Base-by-base conservation (phyloP, 257 asterid genomes). In the Catharanthus roseus region DNA sequence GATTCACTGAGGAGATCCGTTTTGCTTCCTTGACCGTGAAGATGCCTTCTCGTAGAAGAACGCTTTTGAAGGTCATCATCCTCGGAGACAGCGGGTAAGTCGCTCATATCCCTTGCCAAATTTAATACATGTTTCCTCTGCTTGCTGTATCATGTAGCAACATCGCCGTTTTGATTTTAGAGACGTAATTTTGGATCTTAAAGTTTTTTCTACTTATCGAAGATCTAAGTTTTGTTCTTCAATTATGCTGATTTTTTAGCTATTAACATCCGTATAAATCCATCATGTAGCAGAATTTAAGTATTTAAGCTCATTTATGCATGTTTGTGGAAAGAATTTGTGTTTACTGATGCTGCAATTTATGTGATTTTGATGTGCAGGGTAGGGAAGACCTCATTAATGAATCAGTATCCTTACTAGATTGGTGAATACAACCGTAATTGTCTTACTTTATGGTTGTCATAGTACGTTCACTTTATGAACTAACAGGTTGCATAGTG, bases 11-110 rank as follows among this genome's bases (percentile, higher is more conserved):
- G n/a, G n/a, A 49, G 77, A 81, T 81, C 85, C 70, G 75, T 71
- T 75, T 70, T 34, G 47, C 7, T 34, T 34, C 67, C 5, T 61
- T 33, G 33, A 61, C 23, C 21, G 65, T 55, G 23, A 77, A 69
- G 82, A 93, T 93, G 98, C 86, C 98, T 70, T 90, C 96, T 18
- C 95, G 98, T 62, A 82, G 98, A 82, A 87, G 98, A 82, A 90
- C 96, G 44, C 97, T 93, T 75, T 92, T 93, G 87, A 93, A 93
- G 89, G 98, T 93, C 76, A 93, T 93, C 92, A 93, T 93, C 81
- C 98, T 93, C 85, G 98, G 98, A 64, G 98, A 93, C 76, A 93
- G 98, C 82, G 98, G 98, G 98, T 89, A 21, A 79, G 85, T 82
- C 44, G 51, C 62, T 16, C 51, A 6, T 38, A 10, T 42, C 19